Evolutionary conservation across 176 grass and related monocot genomes (phyloP), one percentile per base, ranked within the genome.

Genomic region (Olyra latifolia): DNA sequence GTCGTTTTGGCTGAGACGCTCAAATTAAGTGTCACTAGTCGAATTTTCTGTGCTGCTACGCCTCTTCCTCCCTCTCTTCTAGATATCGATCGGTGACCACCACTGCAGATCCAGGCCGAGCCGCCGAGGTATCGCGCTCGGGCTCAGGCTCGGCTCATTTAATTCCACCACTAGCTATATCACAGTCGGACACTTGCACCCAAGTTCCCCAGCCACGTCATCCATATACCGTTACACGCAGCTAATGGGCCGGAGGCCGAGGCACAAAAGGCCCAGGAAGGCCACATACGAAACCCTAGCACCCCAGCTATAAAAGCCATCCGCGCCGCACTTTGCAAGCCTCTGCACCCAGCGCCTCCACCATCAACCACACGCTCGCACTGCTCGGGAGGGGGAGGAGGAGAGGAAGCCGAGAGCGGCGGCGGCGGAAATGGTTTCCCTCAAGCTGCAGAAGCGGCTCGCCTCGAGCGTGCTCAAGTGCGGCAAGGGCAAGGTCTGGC

Each of bases 401-500:
- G 55, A 76, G 75, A 25, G 4, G 47, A 78, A 61, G 25, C 56
- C 43, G 38, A 15, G 20, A 16, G 40, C 17, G 67, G 50, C 41
- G n/a, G 73, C 52, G 82, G 53, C 55, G 53, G 81, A 44, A 62
- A 87, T 92, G 90, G 87, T 92, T 50, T 84, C 90, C 55, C 74
- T 92, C 3, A 92, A 92, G 52, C 87, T 92, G 28, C 83, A 92
- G 87, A 92, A 92, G 90, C 78, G 87, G 47, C 83, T 92, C 8
- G 35, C 87, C 42, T 47, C 75, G n/a, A 86, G 87, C 87, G 87
- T 92, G 44, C 90, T 92, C 70, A 92, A 89, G 83, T 92, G 90
- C 56, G 87, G 90, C 19, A 92, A 89, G 75, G 87, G 90, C 43
- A 92, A 89, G 83, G 90, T 89, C 41, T 92, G 87, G 90, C 83